A percentile compares a stretch with the other conserved stretches of the same genome.
These are phyloP conservation scores for Penicillium lividum DNA, from an alignment of 495 filamentous ascomycete species.

Conservation along the genomic window DNA sequence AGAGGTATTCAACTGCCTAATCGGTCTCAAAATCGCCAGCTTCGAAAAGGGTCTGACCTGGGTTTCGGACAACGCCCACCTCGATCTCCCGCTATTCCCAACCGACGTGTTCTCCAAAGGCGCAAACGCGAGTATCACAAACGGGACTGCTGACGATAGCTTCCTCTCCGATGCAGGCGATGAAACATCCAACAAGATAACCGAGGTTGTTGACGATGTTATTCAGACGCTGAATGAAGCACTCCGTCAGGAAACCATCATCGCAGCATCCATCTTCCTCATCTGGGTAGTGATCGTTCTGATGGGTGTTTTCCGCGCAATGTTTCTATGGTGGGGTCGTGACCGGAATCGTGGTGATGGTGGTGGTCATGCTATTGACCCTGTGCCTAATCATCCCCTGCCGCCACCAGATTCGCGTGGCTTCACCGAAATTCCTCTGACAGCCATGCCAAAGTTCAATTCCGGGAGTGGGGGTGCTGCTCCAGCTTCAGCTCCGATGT, in stretches of 20 bases:
- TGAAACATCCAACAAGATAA: constrained; percentile 76
- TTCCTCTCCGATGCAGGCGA: constrained; percentile 74
- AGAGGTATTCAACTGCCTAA: constrained; percentile 72
- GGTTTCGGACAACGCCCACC: constrained; percentile 81
- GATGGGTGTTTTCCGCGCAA: constrained; percentile 66
- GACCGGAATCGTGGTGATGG: constrained; percentile 51
- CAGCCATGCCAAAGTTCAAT: constrained; percentile 25
- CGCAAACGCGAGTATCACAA: constrained; percentile 61
- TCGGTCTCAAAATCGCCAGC: constrained; percentile 71
- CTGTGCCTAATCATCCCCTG: constrained; percentile 9
- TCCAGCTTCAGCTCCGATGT: constrained; percentile 27
- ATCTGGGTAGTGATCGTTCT: constrained; percentile 77
- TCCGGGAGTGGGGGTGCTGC: constrained; percentile 18
- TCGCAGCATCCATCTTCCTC: constrained; percentile 67
- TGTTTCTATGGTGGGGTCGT: constrained; percentile 46
- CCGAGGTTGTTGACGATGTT: constrained; percentile 67
- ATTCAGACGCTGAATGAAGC: constrained; percentile 59
- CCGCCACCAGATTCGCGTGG: constrained; percentile 18
- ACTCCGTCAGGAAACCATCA: constrained; percentile 73
- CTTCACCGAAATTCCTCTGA: constrained; percentile 38
- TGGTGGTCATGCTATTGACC: constrained; percentile 38
- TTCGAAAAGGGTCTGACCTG: constrained; percentile 86
- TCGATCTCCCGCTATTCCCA: constrained; percentile 74
- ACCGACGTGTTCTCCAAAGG: constrained; percentile 84
- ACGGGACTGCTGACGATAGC: constrained; percentile 50